A percentile compares a stretch with the other conserved stretches of the same genome.
phyloP scores from a whole-genome alignment of 164 flowering plant genomes.

The Nelumbo lutea region DNA sequence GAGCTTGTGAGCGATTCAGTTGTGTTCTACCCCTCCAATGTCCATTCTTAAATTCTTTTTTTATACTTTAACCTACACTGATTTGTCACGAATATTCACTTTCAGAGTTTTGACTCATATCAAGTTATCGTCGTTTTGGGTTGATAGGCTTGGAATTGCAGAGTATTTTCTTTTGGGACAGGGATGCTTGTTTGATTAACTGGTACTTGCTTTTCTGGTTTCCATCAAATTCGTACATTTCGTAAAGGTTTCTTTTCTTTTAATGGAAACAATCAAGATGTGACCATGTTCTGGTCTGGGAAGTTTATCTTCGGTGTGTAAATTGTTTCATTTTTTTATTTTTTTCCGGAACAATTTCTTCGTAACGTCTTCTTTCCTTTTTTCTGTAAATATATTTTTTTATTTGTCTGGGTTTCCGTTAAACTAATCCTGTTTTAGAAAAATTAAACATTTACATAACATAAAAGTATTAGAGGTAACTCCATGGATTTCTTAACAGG shows the following conservation, averaged over 20 bases:
- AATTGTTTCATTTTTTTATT: background rate
- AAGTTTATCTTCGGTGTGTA: background rate
- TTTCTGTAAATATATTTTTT: too few species aligned
- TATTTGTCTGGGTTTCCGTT: too few species aligned
- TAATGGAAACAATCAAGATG: background rate
- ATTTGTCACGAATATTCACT: background rate
- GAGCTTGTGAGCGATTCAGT: background rate
- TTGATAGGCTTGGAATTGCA: background rate
- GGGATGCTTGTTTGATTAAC: background rate
- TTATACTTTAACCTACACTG: background rate
- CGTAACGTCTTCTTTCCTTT: background rate
- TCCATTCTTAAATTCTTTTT: background rate
- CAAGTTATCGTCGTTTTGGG: background rate
- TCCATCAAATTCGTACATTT: background rate
- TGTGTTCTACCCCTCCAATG: background rate
- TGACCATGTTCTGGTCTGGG: background rate
- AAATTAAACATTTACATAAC: background rate
- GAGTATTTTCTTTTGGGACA: background rate
- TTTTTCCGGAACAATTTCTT: background rate
- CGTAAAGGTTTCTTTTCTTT: background rate
- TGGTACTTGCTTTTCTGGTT: background rate
- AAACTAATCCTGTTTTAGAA: too few species aligned
- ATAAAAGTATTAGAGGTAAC: slow-evolving; percentile 7
- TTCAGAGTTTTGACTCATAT: slow-evolving; percentile 5
- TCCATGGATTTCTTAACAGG: slow-evolving; percentile 59